These are phyloP conservation scores for Stentor roeselii DNA, from an alignment of 73 alveolate genomes.

Conservation along the genomic window DNA sequence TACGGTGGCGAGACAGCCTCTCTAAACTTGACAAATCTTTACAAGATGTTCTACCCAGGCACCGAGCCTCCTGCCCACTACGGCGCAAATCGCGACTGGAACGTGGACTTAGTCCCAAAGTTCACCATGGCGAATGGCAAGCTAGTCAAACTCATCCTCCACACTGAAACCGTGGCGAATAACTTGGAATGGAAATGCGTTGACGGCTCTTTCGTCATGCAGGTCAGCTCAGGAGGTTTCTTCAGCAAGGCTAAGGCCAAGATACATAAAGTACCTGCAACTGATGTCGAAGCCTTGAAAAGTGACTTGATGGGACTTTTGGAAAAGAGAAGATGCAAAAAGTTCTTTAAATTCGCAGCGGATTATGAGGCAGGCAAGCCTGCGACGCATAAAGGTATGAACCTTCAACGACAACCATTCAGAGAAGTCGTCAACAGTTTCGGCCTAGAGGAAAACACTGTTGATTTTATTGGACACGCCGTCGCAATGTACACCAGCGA, in stretches of 20 bases:
- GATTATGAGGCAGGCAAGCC: constrained; percentile 76
- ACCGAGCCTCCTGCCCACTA: constrained; percentile 68
- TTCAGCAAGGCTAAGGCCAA: constrained; percentile 57
- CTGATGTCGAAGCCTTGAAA: constrained; percentile 92
- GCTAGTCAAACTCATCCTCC: constrained; percentile 86
- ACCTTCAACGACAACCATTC: constrained; percentile 35
- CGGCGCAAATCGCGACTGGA: constrained; percentile 95
- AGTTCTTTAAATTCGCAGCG: constrained; percentile 88
- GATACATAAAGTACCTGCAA: constrained; percentile 95
- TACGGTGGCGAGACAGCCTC: constrained; percentile 97
- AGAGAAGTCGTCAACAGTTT: constrained; percentile 59
- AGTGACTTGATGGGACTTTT: constrained; percentile 96
- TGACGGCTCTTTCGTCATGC: constrained; percentile 54
- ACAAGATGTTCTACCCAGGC: constrained; percentile 87
- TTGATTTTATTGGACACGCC: constrained; percentile 99
- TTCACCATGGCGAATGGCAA: constrained; percentile 98
- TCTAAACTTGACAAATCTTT: constrained; percentile 93
- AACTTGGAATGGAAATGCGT: constrained; percentile 75
- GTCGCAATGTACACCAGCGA: constrained; percentile 91
- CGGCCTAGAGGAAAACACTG: constrained; percentile 91
- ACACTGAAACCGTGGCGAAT: constrained; percentile 78
- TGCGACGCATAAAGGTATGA: constrained; percentile 58
- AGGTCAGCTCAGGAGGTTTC: constrained; percentile 49
- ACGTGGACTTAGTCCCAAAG: constrained; percentile 97
- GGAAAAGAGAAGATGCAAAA: constrained; percentile 97